Conservation (phyloP, 2,329 filamentous ascomycete species). For the Cercospora sp. region DNA sequence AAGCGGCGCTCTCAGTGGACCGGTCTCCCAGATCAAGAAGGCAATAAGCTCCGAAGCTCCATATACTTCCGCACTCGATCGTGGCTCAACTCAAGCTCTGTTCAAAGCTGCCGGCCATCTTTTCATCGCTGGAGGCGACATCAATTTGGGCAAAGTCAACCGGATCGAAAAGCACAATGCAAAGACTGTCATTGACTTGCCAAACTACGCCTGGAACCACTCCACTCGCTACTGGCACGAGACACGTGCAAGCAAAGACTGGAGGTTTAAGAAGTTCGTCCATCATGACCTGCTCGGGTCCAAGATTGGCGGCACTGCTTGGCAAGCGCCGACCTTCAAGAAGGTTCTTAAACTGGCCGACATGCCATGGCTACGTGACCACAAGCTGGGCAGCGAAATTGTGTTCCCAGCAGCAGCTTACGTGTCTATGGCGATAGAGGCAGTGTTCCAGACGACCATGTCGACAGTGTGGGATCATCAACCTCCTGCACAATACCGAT, state of each 20-base stretch:
- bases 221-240: constrained; percentile 1
- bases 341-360: not conserved
- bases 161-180: not conserved
- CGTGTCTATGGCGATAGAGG: too few species aligned
- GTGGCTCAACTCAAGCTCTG: not conserved
- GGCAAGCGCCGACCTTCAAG: not conserved
- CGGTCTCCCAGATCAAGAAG: not conserved
- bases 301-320: not conserved
- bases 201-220: constrained; percentile 12
- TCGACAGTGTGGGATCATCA: not conserved
- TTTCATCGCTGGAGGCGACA: not conserved
- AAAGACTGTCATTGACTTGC: not conserved
- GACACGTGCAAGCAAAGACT: not conserved
- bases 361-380: constrained; percentile 34
- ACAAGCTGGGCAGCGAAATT: constrained; percentile 19
- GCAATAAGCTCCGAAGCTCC: not conserved
- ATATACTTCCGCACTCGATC: not conserved
- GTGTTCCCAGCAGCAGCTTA: too few species aligned
- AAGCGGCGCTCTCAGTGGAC: not conserved
- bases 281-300: constrained; percentile 11
- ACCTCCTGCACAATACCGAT: not conserved
- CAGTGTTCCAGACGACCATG: too few species aligned
- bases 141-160: not conserved
- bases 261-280: constrained; percentile 2
- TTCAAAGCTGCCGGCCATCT: not conserved